phyloP scores from a whole-genome alignment of 1,284 basidiomycete species.

The Irpex sp. region DNA sequence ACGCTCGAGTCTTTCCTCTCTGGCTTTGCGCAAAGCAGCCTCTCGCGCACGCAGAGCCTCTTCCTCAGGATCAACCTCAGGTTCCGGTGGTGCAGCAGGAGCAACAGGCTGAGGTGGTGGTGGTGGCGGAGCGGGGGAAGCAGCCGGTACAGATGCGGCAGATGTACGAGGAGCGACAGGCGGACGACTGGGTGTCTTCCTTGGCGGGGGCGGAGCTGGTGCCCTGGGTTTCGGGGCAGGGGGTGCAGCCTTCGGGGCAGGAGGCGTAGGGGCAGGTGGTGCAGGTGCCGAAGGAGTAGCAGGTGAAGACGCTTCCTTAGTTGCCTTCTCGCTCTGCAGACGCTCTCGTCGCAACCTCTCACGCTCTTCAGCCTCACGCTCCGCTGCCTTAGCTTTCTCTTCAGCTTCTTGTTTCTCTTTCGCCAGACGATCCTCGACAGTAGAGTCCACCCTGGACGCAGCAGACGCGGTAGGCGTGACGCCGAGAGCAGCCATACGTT shows the following conservation, averaged over 20 bases:
- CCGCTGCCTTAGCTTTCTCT: slow-evolving; percentile 71
- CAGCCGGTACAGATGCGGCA: slow-evolving; percentile 22
- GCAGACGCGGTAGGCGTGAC: slow-evolving; percentile 50
- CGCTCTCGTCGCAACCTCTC: slow-evolving; percentile 68
- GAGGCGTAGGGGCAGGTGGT: slow-evolving; percentile 24
- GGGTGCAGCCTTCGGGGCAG: slow-evolving; percentile 28
- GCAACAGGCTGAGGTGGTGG: slow-evolving; percentile 16
- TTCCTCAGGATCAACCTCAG: slow-evolving; percentile 16
- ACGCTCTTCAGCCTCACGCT: slow-evolving; percentile 75
- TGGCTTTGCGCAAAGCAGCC: slow-evolving; percentile 16
- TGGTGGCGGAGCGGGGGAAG: slow-evolving; percentile 26
- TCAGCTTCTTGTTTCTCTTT: slow-evolving; percentile 86
- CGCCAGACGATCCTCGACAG: slow-evolving; percentile 78
- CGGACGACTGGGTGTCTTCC: slow-evolving; percentile 32
- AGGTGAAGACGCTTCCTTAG: slow-evolving; percentile 42
- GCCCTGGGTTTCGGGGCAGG: slow-evolving; percentile 30
- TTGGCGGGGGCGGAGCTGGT: slow-evolving; percentile 43
- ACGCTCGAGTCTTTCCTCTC: slow-evolving; percentile 16
- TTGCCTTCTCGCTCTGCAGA: slow-evolving; percentile 63
- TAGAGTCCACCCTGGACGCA: slow-evolving; percentile 60
- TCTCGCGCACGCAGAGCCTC: slow-evolving; percentile 17
- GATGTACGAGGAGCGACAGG: slow-evolving; percentile 24
- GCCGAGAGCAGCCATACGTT: slow-evolving; percentile 86
- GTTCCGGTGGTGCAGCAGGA: slow-evolving; percentile 3
- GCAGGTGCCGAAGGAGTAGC: slow-evolving; percentile 31